A percentile compares a stretch with the other conserved stretches of the same genome.
These are phyloP conservation scores for Pseudogymnoascus sp. DNA, from an alignment of 2,329 filamentous ascomycete genomes.

Conservation along the genomic window DNA sequence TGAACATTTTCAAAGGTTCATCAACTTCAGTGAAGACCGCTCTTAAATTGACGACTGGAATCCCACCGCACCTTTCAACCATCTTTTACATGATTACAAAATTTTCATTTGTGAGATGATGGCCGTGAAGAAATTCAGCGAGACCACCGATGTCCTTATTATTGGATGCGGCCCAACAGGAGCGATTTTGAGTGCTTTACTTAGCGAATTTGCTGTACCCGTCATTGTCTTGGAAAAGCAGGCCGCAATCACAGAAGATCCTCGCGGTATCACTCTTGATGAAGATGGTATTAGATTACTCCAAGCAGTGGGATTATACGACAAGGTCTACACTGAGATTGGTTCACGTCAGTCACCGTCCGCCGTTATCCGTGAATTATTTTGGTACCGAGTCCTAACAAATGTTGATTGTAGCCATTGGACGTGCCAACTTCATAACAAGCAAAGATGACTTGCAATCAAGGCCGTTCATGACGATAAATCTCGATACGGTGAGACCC, in stretches of 20 bases:
- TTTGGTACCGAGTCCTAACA: no score
- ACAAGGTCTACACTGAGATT: conserved; percentile 21
- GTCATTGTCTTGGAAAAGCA: conserved; percentile 26
- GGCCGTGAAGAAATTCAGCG: not conserved
- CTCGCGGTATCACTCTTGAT: conserved; percentile 27
- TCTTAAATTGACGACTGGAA: no score
- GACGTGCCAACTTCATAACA: not conserved
- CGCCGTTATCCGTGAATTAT: no score
- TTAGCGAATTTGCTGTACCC: conserved; percentile 14
- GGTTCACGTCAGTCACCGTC: conserved; percentile 8
- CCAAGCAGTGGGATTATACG: conserved; percentile 22
- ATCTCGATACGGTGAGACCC: not conserved
- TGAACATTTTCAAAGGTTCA: no score
- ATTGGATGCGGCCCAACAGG: conserved; percentile 26
- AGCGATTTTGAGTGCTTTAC: conserved; percentile 20
- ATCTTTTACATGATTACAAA: no score
- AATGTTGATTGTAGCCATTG: no score
- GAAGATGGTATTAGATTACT: conserved; percentile 27
- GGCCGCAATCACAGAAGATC: conserved; percentile 23
- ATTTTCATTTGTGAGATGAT: no score
- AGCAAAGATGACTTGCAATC: conserved; percentile 9
- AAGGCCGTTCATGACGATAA: conserved; percentile 5
- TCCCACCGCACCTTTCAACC: no score
- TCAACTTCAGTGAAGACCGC: no score
- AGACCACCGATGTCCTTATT: conserved; percentile 22